These are phyloP conservation scores for Solanum hybrid DNA, from an alignment of 305 asterid genomes.

Conservation along the genomic window DNA sequence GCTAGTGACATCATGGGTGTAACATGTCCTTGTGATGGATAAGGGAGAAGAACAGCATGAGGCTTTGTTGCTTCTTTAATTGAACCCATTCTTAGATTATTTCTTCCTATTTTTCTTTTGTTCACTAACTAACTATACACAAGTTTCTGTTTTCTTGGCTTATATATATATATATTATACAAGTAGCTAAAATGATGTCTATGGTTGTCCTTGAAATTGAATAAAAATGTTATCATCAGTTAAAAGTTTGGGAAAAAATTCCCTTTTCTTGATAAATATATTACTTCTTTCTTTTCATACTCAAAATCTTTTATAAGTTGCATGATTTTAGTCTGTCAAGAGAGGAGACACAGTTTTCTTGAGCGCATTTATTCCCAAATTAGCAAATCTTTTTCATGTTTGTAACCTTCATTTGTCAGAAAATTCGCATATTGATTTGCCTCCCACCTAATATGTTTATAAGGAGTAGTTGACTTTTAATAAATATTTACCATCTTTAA, in stretches of 20 bases:
- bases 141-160: neutral
- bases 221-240: neutral
- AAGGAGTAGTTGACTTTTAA: neutral
- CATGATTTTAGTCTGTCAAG: neutral
- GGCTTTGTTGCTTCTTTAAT: constrained; percentile 18
- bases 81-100: neutral
- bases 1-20: constrained; percentile 42
- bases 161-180: no score
- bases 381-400: neutral
- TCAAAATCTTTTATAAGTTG: neutral
- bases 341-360: neutral
- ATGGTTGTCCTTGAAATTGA: neutral
- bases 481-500: neutral
- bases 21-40: constrained; percentile 55
- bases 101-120: neutral
- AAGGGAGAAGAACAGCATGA: constrained; percentile 42
- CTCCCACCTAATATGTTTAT: neutral
- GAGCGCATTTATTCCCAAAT: neutral
- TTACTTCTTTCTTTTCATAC: no score
- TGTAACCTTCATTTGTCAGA: neutral
- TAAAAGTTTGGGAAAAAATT: no score
- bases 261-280: neutral
- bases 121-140: neutral
- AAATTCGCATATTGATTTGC: neutral
- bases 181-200: neutral